Percentiles rank a stretch among this genome's conserved stretches.
Evolutionary conservation across 2,329 filamentous ascomycete genomes (phyloP).

Genomic region (Macrophomina tecta): DNA sequence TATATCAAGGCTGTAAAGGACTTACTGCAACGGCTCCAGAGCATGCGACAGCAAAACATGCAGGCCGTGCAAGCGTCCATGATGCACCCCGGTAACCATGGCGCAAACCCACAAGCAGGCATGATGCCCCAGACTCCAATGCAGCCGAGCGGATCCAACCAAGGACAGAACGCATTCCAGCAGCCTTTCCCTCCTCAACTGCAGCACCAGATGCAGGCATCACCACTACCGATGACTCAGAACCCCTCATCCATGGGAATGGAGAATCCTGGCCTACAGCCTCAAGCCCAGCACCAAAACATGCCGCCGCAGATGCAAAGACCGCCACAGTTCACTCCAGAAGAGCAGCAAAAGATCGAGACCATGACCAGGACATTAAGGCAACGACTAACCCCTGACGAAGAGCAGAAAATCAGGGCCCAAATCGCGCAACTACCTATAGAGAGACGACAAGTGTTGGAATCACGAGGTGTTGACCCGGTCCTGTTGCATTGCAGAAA

Average conservation of each 20-base stretch:
- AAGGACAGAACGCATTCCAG: conserved; percentile 48
- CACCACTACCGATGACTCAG: conserved; percentile 52
- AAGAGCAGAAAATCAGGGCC: conserved; percentile 50
- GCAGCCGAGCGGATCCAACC: conserved; percentile 45
- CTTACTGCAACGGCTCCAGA: background rate
- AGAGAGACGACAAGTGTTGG: conserved; percentile 55
- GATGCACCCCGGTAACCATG: conserved; percentile 23
- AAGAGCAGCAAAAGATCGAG: conserved; percentile 32
- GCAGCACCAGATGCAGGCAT: conserved; percentile 58
- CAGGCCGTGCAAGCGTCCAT: conserved; percentile 20
- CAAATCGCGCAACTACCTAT: conserved; percentile 54
- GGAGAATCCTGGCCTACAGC: conserved; percentile 35
- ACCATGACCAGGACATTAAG: conserved; percentile 55
- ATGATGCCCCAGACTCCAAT: conserved; percentile 45
- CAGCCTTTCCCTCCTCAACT: conserved; percentile 56
- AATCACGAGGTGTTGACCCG: conserved; percentile 55
- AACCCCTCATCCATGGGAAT: conserved; percentile 41
- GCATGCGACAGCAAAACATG: conserved; percentile 17
- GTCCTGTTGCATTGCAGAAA: conserved; percentile 50
- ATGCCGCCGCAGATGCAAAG: conserved; percentile 38
- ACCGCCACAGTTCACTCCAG: conserved; percentile 15
- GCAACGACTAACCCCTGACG: conserved; percentile 54
- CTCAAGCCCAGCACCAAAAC: conserved; percentile 37
- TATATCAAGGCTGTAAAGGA: conserved; percentile 5
- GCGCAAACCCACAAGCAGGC: conserved; percentile 33